Conservation (phyloP, 148 eudicot species). For the Dysphania ambrosioides region DNA sequence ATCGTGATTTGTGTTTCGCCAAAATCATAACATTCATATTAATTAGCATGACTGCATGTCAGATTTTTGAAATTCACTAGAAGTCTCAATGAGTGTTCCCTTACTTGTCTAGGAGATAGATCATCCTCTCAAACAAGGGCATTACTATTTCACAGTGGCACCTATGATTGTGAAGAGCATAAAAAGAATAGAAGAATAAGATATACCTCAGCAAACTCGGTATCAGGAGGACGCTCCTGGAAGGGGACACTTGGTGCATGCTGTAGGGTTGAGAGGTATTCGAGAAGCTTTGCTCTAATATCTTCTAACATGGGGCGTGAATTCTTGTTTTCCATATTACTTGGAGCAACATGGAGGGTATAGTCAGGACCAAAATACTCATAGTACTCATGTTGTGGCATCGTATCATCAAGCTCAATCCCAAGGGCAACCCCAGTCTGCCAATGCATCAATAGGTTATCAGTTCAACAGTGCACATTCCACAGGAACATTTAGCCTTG, state of each 20-base stretch:
- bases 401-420: slow-evolving; percentile 67
- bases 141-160: neutral
- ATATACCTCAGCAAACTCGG: slow-evolving; percentile 68
- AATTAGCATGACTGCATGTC: too few relatives aligned
- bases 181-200: slow-evolving; percentile 2
- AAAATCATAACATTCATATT: neutral
- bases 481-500: neutral
- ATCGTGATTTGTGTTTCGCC: too few relatives aligned
- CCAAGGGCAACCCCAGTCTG: slow-evolving; percentile 95
- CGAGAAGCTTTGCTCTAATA: slow-evolving; percentile 71
- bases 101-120: neutral
- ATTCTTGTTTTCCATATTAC: slow-evolving; percentile 93
- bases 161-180: neutral
- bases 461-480: neutral
- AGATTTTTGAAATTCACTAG: too few relatives aligned
- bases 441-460: slow-evolving; percentile 24
- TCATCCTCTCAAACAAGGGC: neutral
- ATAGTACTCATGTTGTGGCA: slow-evolving; percentile 84
- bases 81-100: neutral
- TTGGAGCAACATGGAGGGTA: slow-evolving; percentile 84
- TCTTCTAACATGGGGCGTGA: slow-evolving; percentile 65
- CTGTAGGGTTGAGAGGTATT: slow-evolving; percentile 66
- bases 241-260: slow-evolving; percentile 94
- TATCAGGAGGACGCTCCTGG: slow-evolving; percentile 83
- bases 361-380: slow-evolving; percentile 91